Evolutionary conservation across 495 filamentous ascomycete species (phyloP), one percentile per base, ranked within the genome.

Genomic region (Stereocaulon alpinum): DNA sequence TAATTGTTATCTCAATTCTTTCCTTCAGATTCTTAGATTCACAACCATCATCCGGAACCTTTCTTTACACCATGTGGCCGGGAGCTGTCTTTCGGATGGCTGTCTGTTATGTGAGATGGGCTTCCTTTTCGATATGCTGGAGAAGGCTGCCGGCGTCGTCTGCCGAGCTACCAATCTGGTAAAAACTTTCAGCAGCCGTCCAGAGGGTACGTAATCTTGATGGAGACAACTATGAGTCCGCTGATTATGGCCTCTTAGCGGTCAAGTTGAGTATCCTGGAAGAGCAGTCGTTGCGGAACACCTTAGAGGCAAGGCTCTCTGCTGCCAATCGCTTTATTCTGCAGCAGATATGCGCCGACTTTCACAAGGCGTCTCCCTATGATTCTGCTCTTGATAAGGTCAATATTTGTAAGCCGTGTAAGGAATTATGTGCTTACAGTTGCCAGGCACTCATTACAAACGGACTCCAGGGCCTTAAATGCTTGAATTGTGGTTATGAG

Each of bases 141-240:
- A 96, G 64, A 97, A 96, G 67, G 92, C 92, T 7, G 37, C 85
- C 64, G 93, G 91, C 2, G 84, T 88, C 57, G 93, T 91, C 61
- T 97, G 94, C 65, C 93, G 96, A 64, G 93, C 93, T n/a, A 95
- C 92, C 1, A 99, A 99, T 68, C 82, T 99, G 63, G 73, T 96
- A 40, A 93, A 89, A 71, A 86, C 91, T 0, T 85, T 97, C 63
- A 87, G 87, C 67, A 85, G 81, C 63, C 83, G 86, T 55, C 82
- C 86, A 1, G 83, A 88, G 70, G 82, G 83, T 83, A 64, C 45
- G 68, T 43, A 58, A 18, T 41, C 24, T 34, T n/a, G 15, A 32
- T 22, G 6, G 34, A 54, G 4, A 27, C 18, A 29, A 29, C n/a
- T 40, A 40, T 40, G 9, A 48, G 29, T n/a, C 7, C 51, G 37